These are phyloP conservation scores for Backusella liffmaniae DNA, from an alignment of 192 early-diverging fungal species.

Conservation along the genomic window DNA sequence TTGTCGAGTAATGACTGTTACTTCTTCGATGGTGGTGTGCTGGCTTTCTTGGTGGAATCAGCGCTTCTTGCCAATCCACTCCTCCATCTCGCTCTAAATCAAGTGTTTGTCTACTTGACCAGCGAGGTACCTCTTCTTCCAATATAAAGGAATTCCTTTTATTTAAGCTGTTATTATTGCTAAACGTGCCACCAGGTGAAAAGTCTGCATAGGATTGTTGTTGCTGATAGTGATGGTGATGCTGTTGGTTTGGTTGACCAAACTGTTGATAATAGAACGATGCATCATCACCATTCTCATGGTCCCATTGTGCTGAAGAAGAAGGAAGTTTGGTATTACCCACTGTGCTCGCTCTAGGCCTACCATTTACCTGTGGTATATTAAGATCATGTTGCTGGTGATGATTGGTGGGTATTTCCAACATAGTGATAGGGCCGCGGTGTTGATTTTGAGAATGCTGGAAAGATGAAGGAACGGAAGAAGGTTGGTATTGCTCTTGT, in stretches of 20 bases:
- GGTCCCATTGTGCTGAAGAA: constrained; percentile 29
- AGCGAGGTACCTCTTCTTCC: neutral
- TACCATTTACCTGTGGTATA: constrained; percentile 11
- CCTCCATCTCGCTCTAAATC: constrained; percentile 23
- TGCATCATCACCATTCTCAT: constrained; percentile 8
- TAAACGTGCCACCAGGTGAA: neutral
- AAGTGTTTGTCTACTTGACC: neutral
- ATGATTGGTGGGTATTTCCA: neutral
- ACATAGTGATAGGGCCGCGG: neutral
- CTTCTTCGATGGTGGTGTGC: neutral
- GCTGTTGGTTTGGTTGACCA: constrained; percentile 17
- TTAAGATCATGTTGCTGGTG: neutral
- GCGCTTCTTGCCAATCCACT: constrained; percentile 6
- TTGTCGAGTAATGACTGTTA: neutral
- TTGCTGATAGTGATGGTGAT: neutral
- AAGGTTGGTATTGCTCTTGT: neutral
- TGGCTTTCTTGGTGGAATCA: neutral
- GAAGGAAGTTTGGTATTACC: constrained; percentile 34
- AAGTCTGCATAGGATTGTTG: neutral
- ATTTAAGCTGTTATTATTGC: neutral
- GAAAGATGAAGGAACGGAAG: neutral
- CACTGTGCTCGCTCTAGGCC: constrained; percentile 45
- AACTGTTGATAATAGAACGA: neutral
- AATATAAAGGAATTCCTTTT: neutral
- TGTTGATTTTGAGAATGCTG: constrained; percentile 1